These are phyloP conservation scores for Lodderomyces oxycetoniae DNA, from an alignment of 1,139 yeast species.

Conservation along the genomic window DNA sequence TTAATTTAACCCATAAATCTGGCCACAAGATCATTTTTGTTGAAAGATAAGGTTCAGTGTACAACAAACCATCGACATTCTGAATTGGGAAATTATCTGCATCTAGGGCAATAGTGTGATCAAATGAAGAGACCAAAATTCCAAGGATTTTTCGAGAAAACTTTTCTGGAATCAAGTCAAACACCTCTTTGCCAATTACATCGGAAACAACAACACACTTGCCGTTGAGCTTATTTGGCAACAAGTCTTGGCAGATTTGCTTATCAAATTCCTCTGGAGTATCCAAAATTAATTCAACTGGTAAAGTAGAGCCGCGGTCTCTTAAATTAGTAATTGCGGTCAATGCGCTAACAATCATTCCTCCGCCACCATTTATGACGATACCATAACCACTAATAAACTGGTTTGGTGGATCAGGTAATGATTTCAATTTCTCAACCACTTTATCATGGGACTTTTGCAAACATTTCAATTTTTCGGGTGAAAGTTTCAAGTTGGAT, in stretches of 20 bases:
- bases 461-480: slow-evolving; percentile 20
- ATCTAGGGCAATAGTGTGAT: slow-evolving; percentile 31
- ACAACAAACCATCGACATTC: slow-evolving; percentile 28
- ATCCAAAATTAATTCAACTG: slow-evolving; percentile 33
- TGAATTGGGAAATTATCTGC: slow-evolving; percentile 33
- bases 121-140: slow-evolving; percentile 31
- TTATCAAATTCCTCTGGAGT: slow-evolving; percentile 22
- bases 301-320: slow-evolving; percentile 31
- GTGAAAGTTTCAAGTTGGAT: slow-evolving; percentile 11
- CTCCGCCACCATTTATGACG: slow-evolving; percentile 31
- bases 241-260: slow-evolving; percentile 27
- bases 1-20: slow-evolving; percentile 34
- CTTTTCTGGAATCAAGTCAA: slow-evolving; percentile 19
- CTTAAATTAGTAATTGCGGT: slow-evolving; percentile 30
- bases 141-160: slow-evolving; percentile 32
- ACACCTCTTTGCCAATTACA: slow-evolving; percentile 21
- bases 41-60: slow-evolving; percentile 23
- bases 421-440: slow-evolving; percentile 20
- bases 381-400: slow-evolving; percentile 33
- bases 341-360: slow-evolving; percentile 26
- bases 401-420: slow-evolving; percentile 23
- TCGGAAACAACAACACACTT: slow-evolving; percentile 29
- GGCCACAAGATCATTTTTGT: slow-evolving; percentile 37
- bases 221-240: slow-evolving; percentile 26
- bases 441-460: slow-evolving; percentile 24